Conservation (phyloP, 176 grass and related monocot species). For the Eleusine indica region DNA sequence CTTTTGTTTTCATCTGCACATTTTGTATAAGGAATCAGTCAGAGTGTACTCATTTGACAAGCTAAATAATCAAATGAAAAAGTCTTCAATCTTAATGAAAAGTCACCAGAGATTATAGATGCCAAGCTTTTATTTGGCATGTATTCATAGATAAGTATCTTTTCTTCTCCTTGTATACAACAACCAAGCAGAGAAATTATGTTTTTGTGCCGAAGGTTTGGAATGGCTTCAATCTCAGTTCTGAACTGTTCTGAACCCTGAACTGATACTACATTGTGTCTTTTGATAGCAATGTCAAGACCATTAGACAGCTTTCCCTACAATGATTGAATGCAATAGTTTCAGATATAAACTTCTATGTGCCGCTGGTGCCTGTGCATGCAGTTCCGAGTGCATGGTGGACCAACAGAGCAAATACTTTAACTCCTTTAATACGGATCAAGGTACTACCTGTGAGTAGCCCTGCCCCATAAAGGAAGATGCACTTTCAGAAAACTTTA, state of each 20-base stretch:
- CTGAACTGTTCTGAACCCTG: slow-evolving; percentile 36
- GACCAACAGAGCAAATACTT: background rate
- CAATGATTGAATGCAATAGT: background rate
- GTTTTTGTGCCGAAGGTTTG: slow-evolving; percentile 43
- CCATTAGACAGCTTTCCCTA: slow-evolving; percentile 34
- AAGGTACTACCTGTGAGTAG: background rate
- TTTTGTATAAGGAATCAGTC: background rate
- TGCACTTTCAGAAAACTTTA: background rate
- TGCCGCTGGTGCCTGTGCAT: background rate
- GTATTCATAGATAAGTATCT: slow-evolving; percentile 42
- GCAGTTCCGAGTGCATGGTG: background rate
- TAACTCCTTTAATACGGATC: background rate
- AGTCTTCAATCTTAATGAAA: background rate
- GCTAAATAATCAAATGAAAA: background rate
- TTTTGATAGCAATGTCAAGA: slow-evolving; percentile 42
- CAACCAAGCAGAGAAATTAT: slow-evolving; percentile 47
- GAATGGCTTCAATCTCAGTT: slow-evolving; percentile 39
- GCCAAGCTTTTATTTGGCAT: slow-evolving; percentile 47
- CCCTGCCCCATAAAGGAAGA: too few species aligned
- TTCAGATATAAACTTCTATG: background rate
- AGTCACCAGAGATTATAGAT: slow-evolving; percentile 12
- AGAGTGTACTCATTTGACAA: background rate
- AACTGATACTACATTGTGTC: slow-evolving; percentile 7
- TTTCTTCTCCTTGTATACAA: slow-evolving; percentile 42
- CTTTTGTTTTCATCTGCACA: slow-evolving; percentile 25